Percentiles rank a stretch among this genome's conserved stretches.
These are phyloP conservation scores for Pulveroboletus frians DNA, from an alignment of 768 basidiomycete genomes.

Conservation along the genomic window DNA sequence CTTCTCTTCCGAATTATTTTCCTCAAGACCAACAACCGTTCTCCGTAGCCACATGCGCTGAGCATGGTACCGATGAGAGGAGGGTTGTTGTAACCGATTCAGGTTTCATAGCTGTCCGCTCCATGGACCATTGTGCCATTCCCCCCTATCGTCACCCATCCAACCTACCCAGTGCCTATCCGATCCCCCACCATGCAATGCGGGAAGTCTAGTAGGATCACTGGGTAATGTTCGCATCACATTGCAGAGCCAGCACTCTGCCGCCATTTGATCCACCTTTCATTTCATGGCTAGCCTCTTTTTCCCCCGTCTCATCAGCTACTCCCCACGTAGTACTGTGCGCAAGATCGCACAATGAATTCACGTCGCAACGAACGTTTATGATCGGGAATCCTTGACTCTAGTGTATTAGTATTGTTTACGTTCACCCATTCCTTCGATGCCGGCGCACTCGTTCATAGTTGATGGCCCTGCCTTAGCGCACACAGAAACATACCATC, in stretches of 20 bases:
- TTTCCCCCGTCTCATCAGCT: background rate
- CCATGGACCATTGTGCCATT: background rate
- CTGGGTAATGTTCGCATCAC: constrained; percentile 7
- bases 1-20: constrained; percentile 13
- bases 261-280: constrained; percentile 2
- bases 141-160: constrained; percentile 18
- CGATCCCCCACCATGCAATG: background rate
- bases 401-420: background rate
- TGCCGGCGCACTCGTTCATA: background rate
- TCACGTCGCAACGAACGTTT: constrained; percentile 12
- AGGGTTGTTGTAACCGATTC: background rate
- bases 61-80: background rate
- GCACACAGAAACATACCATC: background rate
- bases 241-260: constrained; percentile 11
- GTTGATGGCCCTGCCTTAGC: constrained; percentile 2
- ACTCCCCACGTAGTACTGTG: background rate
- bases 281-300: background rate
- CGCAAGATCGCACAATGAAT: constrained; percentile 12
- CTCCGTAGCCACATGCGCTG: constrained; percentile 2
- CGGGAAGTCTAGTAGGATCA: constrained; percentile 4
- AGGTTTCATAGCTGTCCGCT: background rate
- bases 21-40: background rate
- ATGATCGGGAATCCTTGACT: background rate
- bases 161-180: constrained; percentile 7
- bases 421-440: constrained; percentile 1